Conservation (phyloP, 1,139 yeast genomes). For the Debaryomyces sp. region DNA sequence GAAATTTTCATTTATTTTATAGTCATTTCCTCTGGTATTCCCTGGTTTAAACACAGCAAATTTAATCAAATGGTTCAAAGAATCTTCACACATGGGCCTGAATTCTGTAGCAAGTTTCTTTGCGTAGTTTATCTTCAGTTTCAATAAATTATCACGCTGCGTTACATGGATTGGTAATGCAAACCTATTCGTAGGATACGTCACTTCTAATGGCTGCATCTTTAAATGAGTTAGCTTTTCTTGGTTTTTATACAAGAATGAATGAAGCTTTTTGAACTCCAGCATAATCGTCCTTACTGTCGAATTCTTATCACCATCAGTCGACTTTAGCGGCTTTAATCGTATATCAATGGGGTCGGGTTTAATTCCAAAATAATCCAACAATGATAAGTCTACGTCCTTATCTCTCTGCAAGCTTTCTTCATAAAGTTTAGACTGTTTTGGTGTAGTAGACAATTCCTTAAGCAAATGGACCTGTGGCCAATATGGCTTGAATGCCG, state of each 20-base stretch:
- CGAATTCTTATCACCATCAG: neutral
- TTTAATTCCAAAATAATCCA: conserved; percentile 14
- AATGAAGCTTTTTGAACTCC: conserved; percentile 21
- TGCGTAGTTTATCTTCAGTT: conserved; percentile 25
- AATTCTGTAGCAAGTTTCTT: conserved; percentile 21
- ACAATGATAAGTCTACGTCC: conserved; percentile 15
- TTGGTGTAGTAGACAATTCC: conserved; percentile 23
- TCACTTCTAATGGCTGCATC: conserved; percentile 35
- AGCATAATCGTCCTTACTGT: conserved; percentile 11
- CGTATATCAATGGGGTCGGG: neutral
- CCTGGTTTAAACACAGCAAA: conserved; percentile 18
- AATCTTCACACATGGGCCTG: conserved; percentile 26
- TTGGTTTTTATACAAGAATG: conserved; percentile 24
- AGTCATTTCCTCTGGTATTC: conserved; percentile 1
- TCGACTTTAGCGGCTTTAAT: conserved; percentile 8
- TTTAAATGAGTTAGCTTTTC: conserved; percentile 24
- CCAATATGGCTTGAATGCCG: conserved; percentile 29
- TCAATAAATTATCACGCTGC: conserved; percentile 28
- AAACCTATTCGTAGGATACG: conserved; percentile 33
- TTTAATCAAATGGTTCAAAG: conserved; percentile 20
- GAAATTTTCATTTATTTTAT: conserved; percentile 29
- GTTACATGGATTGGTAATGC: conserved; percentile 37
- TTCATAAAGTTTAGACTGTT: conserved; percentile 14
- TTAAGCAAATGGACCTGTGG: conserved; percentile 41
- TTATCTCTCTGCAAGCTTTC: conserved; percentile 14